These are phyloP conservation scores for Ceratonia siliqua DNA, from an alignment of 306 rosid species.

Conservation along the genomic window DNA sequence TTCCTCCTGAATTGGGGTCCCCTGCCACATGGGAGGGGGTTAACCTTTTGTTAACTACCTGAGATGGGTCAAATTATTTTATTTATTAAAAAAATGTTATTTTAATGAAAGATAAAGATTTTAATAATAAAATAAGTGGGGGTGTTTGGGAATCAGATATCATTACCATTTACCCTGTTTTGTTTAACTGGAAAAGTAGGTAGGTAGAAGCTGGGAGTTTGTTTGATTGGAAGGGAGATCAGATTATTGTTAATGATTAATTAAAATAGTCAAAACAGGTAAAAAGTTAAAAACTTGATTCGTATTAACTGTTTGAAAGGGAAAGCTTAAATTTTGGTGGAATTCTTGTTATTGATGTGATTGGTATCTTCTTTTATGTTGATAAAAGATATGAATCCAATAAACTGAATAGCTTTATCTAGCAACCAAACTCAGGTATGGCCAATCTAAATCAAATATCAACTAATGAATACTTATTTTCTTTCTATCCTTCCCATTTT, in stretches of 20 bases:
- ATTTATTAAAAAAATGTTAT: not conserved
- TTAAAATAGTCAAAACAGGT: not conserved
- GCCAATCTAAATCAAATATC: no score
- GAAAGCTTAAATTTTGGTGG: no score
- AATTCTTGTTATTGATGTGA: no score
- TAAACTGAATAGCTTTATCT: no score
- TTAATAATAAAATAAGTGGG: constrained; percentile 2
- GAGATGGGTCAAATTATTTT: not conserved
- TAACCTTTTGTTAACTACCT: constrained; percentile 18
- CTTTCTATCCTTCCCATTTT: no score
- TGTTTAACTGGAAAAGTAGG: constrained; percentile 27
- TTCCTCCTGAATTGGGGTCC: constrained; percentile 2
- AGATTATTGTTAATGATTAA: not conserved
- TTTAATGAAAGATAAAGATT: not conserved
- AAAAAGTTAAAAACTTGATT: not conserved
- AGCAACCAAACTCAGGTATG: no score
- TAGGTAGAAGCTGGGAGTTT: not conserved
- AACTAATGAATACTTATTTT: no score
- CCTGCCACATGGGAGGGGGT: constrained; percentile 29
- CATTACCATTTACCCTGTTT: constrained; percentile 36
- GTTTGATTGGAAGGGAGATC: not conserved
- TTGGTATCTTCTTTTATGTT: no score
- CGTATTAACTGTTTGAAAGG: no score
- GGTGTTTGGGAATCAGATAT: constrained; percentile 43
- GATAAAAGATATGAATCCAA: no score